A percentile compares a stretch with the other conserved stretches of the same genome.
These are phyloP conservation scores for Knufia fluminis DNA, from an alignment of 2,329 filamentous ascomycete species.

Conservation along the genomic window DNA sequence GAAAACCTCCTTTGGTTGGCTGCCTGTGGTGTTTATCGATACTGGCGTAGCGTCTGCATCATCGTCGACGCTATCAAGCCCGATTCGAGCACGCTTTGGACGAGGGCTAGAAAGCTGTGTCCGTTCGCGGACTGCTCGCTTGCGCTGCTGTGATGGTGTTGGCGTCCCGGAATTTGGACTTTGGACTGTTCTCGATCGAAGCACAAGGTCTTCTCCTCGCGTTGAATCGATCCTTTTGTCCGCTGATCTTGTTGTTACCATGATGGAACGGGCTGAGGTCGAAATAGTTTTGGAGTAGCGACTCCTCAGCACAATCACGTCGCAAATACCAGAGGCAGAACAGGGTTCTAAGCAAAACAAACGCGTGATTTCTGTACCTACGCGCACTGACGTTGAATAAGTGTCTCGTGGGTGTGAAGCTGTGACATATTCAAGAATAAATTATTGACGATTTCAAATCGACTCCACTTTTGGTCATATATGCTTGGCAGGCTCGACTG, in stretches of 20 bases:
- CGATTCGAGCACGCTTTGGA: not conserved
- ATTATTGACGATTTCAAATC: too few relatives aligned
- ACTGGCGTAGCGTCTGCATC: not conserved
- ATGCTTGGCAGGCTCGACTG: too few relatives aligned
- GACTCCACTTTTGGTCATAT: too few relatives aligned
- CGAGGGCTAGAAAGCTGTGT: not conserved
- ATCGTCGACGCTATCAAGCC: not conserved
- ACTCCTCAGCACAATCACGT: not conserved
- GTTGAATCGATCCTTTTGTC: slow-evolving; percentile 1
- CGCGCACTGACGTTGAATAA: too few relatives aligned
- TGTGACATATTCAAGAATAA: too few relatives aligned
- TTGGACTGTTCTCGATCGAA: slow-evolving; percentile 4
- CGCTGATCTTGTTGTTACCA: slow-evolving; percentile 9
- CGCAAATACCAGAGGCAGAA: too few relatives aligned
- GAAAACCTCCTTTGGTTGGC: not conserved
- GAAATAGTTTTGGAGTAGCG: not conserved
- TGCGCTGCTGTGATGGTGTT: not conserved
- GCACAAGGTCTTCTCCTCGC: slow-evolving; percentile 5
- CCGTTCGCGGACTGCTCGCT: not conserved
- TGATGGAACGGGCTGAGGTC: not conserved
- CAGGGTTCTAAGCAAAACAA: too few relatives aligned
- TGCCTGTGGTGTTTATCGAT: not conserved
- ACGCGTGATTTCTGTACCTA: too few relatives aligned
- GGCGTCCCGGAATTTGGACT: not conserved
- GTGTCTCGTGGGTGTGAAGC: too few relatives aligned